These are phyloP conservation scores for Trypanosoma scelopori DNA, from an alignment of 208 protist species.

Conservation along the genomic window DNA sequence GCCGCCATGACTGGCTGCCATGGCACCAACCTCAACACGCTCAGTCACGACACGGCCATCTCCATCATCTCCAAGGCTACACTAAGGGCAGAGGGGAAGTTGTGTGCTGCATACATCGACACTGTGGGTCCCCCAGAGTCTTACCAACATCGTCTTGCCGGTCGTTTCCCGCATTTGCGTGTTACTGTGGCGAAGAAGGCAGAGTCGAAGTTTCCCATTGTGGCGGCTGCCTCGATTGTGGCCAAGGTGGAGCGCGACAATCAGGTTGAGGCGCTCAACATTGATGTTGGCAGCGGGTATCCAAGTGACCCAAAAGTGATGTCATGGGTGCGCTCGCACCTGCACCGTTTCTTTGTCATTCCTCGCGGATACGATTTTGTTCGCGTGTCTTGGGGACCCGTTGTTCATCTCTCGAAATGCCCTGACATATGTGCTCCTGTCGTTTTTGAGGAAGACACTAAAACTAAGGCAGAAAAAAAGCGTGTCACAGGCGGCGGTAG, in stretches of 20 bases:
- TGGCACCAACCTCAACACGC: conserved; percentile 84
- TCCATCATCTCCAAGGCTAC: conserved; percentile 76
- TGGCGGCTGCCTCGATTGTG: conserved; percentile 92
- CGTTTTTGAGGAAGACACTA: conserved; percentile 63
- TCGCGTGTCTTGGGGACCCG: conserved; percentile 79
- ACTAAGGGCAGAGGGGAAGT: conserved; percentile 62
- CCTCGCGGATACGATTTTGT: conserved; percentile 49
- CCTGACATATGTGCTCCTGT: conserved; percentile 52
- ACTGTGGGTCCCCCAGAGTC: conserved; percentile 87
- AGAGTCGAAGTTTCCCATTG: conserved; percentile 90
- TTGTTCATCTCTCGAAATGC: conserved; percentile 54
- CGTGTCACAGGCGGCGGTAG: conserved; percentile 3
- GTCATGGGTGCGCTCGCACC: conserved; percentile 61
- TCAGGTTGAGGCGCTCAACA: conserved; percentile 39
- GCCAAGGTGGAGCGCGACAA: conserved; percentile 89
- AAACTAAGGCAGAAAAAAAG: conserved; percentile 41
- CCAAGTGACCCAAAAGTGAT: conserved; percentile 76
- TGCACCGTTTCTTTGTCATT: conserved; percentile 82
- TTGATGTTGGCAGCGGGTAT: conserved; percentile 80
- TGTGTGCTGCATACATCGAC: conserved; percentile 92
- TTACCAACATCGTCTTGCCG: conserved; percentile 74
- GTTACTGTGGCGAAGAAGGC: conserved; percentile 90
- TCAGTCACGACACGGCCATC: conserved; percentile 88
- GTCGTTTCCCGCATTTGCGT: conserved; percentile 85
- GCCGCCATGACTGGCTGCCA: conserved; percentile 64